Conservation (phyloP, 2,329 filamentous ascomycete species). For the Cercospora citrullina region DNA sequence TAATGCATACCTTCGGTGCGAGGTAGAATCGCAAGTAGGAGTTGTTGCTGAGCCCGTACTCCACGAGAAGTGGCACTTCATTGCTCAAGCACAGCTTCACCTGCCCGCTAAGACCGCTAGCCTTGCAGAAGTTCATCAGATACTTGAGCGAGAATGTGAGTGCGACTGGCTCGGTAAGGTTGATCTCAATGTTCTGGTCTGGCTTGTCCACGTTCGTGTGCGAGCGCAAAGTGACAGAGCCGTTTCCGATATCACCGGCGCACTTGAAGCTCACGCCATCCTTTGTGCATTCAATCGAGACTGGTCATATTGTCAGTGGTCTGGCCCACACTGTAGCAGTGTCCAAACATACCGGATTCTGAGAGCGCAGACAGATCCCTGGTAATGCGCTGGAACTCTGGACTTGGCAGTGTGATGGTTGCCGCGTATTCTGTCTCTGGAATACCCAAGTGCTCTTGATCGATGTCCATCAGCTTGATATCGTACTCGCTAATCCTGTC, state of each 20-base stretch:
- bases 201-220: conserved; percentile 89
- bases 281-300: conserved; percentile 93
- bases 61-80: conserved; percentile 93
- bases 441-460: conserved; percentile 98
- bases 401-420: conserved; percentile 81
- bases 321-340: background rate
- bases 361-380: conserved; percentile 88
- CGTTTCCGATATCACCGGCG: conserved; percentile 93
- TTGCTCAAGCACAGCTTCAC: conserved; percentile 94
- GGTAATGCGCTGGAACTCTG: conserved; percentile 93
- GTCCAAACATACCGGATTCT: conserved; percentile 74
- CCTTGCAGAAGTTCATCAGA: conserved; percentile 99
- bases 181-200: conserved; percentile 80
- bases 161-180: conserved; percentile 86
- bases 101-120: conserved; percentile 73
- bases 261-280: conserved; percentile 95
- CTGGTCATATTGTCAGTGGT: conserved; percentile 51
- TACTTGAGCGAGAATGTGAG: conserved; percentile 99
- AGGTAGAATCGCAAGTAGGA: conserved; percentile 97
- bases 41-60: conserved; percentile 78
- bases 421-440: conserved; percentile 98
- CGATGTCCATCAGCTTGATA: conserved; percentile 99
- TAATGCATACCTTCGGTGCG: conserved; percentile 79
- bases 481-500: conserved; percentile 98
- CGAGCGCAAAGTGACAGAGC: conserved; percentile 85